Evolutionary conservation across 1,139 yeast genomes (phyloP).

Genomic region (Zygoascus sp.): DNA sequence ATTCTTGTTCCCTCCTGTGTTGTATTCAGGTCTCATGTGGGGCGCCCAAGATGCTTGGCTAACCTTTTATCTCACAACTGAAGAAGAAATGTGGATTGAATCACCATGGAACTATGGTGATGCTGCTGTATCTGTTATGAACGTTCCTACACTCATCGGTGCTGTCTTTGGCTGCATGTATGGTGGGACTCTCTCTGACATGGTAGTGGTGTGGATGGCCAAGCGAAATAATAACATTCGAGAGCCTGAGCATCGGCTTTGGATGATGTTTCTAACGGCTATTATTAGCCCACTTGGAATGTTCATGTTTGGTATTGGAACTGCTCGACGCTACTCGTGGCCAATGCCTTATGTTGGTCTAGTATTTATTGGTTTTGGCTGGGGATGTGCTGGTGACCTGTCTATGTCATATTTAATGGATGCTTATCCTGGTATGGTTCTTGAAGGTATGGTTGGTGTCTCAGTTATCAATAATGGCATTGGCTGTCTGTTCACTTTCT

Average conservation of each 20-base stretch:
- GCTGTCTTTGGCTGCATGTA: constrained; percentile 77
- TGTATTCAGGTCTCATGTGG: constrained; percentile 77
- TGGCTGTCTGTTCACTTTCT: constrained; percentile 74
- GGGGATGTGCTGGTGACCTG: constrained; percentile 55
- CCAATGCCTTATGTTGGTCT: constrained; percentile 43
- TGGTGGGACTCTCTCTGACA: constrained; percentile 71
- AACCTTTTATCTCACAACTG: constrained; percentile 74
- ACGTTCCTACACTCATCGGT: constrained; percentile 75
- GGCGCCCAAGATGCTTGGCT: constrained; percentile 80
- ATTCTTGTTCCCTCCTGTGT: constrained; percentile 72
- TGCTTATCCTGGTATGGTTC: constrained; percentile 55
- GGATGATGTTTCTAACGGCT: constrained; percentile 63
- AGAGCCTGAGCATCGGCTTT: constrained; percentile 78
- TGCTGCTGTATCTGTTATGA: constrained; percentile 77
- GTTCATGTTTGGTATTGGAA: constrained; percentile 72
- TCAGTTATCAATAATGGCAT: constrained; percentile 73
- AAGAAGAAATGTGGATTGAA: constrained; percentile 65
- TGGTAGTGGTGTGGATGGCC: constrained; percentile 68
- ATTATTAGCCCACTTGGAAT: constrained; percentile 71
- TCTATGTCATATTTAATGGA: constrained; percentile 56
- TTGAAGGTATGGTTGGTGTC: constrained; percentile 86
- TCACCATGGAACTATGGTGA: constrained; percentile 69
- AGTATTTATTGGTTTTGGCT: constrained; percentile 52
- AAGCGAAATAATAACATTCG: constrained; percentile 63
- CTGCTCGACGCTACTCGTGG: constrained; percentile 57